Conservation (phyloP, 2,329 filamentous ascomycete genomes). For the Chaetothyriales sp. region DNA sequence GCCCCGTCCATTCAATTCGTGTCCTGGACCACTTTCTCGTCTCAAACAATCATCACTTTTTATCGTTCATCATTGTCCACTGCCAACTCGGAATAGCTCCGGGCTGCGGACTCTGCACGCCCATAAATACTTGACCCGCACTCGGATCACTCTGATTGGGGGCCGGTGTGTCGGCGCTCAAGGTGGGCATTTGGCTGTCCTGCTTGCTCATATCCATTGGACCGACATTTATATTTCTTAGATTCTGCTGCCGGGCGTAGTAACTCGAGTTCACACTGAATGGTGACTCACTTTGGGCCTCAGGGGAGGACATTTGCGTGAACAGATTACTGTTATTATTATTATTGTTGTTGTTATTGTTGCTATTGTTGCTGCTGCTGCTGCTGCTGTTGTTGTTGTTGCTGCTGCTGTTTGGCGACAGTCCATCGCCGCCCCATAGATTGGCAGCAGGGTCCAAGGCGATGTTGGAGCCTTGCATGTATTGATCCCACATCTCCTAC, state of each 20-base stretch:
- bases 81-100: conserved; percentile 15
- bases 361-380: conserved; percentile 2
- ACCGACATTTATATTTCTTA: conserved; percentile 6
- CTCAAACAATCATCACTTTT: conserved; percentile 3
- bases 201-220: conserved; percentile 8
- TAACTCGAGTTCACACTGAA: conserved; percentile 6
- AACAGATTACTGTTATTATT: conserved; percentile 10
- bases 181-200: conserved; percentile 7
- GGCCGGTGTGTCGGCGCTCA: conserved; percentile 6
- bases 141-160: conserved; percentile 6
- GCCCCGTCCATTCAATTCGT: conserved; percentile 3
- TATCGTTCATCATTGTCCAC: conserved; percentile 15
- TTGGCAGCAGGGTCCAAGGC: conserved; percentile 29
- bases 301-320: conserved; percentile 9
- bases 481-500: conserved; percentile 56
- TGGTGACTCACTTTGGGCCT: conserved; percentile 2
- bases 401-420: conserved; percentile 12
- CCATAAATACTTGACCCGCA: conserved; percentile 19
- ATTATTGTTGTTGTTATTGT: conserved; percentile 11
- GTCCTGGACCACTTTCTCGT: no score
- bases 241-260: conserved; percentile 7
- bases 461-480: conserved; percentile 44
- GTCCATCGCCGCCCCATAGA: conserved; percentile 21
- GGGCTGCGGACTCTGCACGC: conserved; percentile 14
- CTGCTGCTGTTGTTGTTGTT: neutral